phyloP scores from a whole-genome alignment of 129 eudicot species.

The Gnaphalium uliginosum region DNA sequence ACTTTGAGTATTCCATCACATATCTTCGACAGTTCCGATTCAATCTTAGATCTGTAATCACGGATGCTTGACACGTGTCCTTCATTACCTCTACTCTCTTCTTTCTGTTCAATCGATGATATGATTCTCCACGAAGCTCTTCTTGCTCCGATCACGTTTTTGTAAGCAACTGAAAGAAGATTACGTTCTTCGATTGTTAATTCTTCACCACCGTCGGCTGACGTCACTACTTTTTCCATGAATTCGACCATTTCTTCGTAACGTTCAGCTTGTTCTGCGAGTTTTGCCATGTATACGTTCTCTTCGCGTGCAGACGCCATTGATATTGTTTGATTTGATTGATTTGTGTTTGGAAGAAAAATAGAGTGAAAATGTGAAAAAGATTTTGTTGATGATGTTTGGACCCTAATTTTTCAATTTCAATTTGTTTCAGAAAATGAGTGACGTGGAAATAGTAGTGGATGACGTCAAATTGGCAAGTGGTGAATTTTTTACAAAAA shows the following conservation, averaged over 20 bases:
- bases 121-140: slow-evolving; percentile 64
- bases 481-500: background rate
- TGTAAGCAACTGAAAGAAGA: slow-evolving; percentile 36
- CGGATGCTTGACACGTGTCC: slow-evolving; percentile 58
- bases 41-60: slow-evolving; percentile 78
- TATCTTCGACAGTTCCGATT: slow-evolving; percentile 53
- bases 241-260: slow-evolving; percentile 91
- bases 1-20: slow-evolving; percentile 70
- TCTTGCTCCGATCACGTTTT: slow-evolving; percentile 35
- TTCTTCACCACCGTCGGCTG: slow-evolving; percentile 57
- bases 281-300: slow-evolving; percentile 76
- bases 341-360: slow-evolving; percentile 1
- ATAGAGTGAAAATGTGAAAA: slow-evolving; percentile 14
- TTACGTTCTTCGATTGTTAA: slow-evolving; percentile 32
- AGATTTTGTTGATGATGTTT: background rate
- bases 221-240: slow-evolving; percentile 79
- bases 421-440: background rate
- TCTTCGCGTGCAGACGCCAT: slow-evolving; percentile 76
- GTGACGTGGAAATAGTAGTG: background rate
- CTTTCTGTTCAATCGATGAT: slow-evolving; percentile 81
- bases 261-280: slow-evolving; percentile 84
- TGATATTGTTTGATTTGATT: background rate
- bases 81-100: slow-evolving; percentile 70
- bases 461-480: background rate
- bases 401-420: background rate